Evolutionary conservation across 164 flowering plant genomes (phyloP).

Genomic region (Piper betle): DNA sequence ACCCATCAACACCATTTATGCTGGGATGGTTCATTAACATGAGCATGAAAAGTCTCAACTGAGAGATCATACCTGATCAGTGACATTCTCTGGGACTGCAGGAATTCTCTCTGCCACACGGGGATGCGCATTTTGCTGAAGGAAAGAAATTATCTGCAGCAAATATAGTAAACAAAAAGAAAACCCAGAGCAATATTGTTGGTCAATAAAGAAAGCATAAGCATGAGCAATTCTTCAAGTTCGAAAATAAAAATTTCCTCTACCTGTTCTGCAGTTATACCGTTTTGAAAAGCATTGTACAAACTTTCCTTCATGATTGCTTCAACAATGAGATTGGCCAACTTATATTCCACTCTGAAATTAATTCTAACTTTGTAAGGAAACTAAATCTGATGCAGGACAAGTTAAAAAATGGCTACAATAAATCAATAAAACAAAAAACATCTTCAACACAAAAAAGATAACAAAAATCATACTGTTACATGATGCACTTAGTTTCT

Average conservation of each 20-base stretch:
- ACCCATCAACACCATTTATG: no score
- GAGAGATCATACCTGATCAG: conserved; percentile 87
- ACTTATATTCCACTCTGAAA: conserved; percentile 86
- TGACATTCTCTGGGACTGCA: conserved; percentile 87
- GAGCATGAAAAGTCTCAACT: neutral
- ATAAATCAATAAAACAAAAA: neutral
- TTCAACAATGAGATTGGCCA: conserved; percentile 82
- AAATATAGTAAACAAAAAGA: neutral
- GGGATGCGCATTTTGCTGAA: conserved; percentile 97
- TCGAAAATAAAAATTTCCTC: no score
- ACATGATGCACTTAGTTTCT: no score
- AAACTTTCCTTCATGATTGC: conserved; percentile 89
- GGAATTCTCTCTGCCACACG: conserved; percentile 78
- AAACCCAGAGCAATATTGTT: no score
- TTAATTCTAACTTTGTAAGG: neutral
- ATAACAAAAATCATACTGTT: no score
- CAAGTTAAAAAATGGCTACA: neutral
- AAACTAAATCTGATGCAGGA: no score
- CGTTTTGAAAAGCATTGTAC: conserved; percentile 83
- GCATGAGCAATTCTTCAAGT: no score
- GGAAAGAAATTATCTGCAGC: conserved; percentile 78
- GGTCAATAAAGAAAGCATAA: no score
- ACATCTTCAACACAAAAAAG: no score
- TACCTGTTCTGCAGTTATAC: conserved; percentile 79
- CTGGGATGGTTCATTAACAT: no score